Evolutionary conservation across 495 filamentous ascomycete species (phyloP), one percentile per base, ranked within the genome.

Genomic region (Penicillium bovifimosum): DNA sequence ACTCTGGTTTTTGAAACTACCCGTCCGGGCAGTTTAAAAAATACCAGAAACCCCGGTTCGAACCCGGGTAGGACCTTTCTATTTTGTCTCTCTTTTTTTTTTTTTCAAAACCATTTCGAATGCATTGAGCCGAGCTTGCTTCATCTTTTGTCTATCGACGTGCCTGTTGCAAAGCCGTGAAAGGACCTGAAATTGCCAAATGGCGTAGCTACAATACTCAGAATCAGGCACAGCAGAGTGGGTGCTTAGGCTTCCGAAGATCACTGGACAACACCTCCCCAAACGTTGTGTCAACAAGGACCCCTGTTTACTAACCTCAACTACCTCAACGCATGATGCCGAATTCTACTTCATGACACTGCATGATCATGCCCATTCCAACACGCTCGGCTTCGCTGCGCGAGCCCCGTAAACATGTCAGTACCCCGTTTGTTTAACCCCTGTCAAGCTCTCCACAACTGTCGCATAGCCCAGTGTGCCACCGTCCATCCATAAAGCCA

Each of bases 341-440:
- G 8, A 14, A 17, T 29, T 9, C 14, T 28, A 14, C 13, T 33
- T 47, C 5, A 52, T 50, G 40, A 38, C 43, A 26, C 29, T 48
- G 17, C 9, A 55, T 44, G 36, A 63, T 9, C 47, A 75, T 76
- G 72, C 72, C 69, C 32, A 71, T 73, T 47, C 72, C 72, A 18
- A 76, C 69, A 33, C 71, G 72, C 18, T 68, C 69, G 17, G 42
- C 56, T 27, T 69, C 67, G 27, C 58, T 67, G 49, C 69, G 69
- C 35, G 69, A 74, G 35, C 62, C 68, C 17, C 66, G 70, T 52
- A 65, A 70, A 50, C 64, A 70, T 43, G 71, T 74, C 24, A 60
- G 63, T 65, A 34, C 47, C 33, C 43, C 35, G 49, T 39, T 53
- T 44, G 43, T 49, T 47, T 41, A 38, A 38, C 28, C 41, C 48